Evolutionary conservation across 768 basidiomycete genomes (phyloP).

Genomic region (Lentinula guzmanii): DNA sequence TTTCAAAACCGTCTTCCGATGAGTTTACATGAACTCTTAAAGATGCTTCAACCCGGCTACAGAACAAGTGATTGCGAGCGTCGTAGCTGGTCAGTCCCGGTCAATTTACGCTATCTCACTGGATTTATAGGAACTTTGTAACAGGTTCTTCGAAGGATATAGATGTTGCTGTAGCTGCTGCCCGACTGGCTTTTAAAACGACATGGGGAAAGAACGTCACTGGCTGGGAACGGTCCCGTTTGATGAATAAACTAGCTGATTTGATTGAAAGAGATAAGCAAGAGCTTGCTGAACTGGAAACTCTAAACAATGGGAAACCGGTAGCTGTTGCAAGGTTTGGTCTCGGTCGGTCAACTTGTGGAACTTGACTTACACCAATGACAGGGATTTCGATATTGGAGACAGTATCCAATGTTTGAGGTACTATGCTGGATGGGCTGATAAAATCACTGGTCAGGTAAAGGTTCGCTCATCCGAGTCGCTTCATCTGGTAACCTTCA

Average conservation of each 20-base stretch:
- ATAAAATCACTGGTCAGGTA: conserved; percentile 88
- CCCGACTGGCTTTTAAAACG: conserved; percentile 75
- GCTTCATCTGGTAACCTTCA: not conserved
- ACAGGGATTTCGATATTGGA: conserved; percentile 75
- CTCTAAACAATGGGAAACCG: conserved; percentile 92
- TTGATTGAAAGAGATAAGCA: conserved; percentile 83
- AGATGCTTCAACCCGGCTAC: conserved; percentile 81
- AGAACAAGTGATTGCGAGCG: conserved; percentile 64
- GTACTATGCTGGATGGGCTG: conserved; percentile 95
- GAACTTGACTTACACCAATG: conserved; percentile 1
- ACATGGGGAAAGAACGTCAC: conserved; percentile 88
- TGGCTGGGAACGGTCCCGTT: conserved; percentile 73
- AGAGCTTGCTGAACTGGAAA: conserved; percentile 78
- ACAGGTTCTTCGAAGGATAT: conserved; percentile 70
- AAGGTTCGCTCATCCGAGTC: not conserved
- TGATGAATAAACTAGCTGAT: conserved; percentile 83
- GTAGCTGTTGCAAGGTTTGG: conserved; percentile 40
- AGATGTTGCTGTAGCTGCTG: conserved; percentile 77
- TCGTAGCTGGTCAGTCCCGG: conserved; percentile 47
- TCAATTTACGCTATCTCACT: not conserved
- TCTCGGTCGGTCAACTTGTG: not conserved
- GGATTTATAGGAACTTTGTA: not conserved
- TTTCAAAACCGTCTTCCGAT: not conserved
- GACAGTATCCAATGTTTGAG: conserved; percentile 74
- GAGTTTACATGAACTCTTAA: conserved; percentile 10